These are phyloP conservation scores for Colletotrichum abscissum DNA, from an alignment of 2,329 filamentous ascomycete genomes.

Conservation along the genomic window DNA sequence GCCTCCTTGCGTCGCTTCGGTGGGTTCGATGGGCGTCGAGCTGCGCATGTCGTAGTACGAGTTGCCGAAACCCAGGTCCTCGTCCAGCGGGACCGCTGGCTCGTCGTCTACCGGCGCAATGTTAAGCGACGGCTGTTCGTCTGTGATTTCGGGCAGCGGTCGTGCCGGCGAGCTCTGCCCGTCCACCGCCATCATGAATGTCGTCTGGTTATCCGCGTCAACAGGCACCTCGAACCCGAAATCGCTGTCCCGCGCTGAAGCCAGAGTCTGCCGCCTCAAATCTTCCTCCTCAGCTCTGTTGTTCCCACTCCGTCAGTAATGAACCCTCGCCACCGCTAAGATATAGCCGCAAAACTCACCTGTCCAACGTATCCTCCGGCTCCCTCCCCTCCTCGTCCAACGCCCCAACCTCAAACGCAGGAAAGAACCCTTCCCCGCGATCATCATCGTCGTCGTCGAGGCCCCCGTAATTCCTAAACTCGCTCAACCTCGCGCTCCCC, in stretches of 20 bases:
- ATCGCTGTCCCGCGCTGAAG: constrained; percentile 56
- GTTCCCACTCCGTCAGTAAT: constrained; percentile 38
- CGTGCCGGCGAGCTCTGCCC: constrained; percentile 36
- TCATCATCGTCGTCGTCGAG: constrained; percentile 56
- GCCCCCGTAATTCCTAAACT: constrained; percentile 54
- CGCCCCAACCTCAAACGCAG: constrained; percentile 38
- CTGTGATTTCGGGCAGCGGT: constrained; percentile 34
- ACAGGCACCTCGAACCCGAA: constrained; percentile 63
- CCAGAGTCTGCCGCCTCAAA: constrained; percentile 51
- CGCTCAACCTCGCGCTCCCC: constrained; percentile 65
- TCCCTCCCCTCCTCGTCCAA: constrained; percentile 47
- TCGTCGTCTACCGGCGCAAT: constrained; percentile 36
- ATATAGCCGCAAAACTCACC: not conserved
- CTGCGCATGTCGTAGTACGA: constrained; percentile 24
- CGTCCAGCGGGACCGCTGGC: constrained; percentile 15
- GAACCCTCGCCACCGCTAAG: not conserved
- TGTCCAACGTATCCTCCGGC: constrained; percentile 45
- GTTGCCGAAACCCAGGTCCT: constrained; percentile 7
- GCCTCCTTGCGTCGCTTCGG: not conserved
- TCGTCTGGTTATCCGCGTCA: constrained; percentile 59
- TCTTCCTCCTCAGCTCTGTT: constrained; percentile 51
- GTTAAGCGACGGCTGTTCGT: constrained; percentile 31
- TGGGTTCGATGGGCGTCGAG: constrained; percentile 40
- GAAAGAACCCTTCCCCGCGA: constrained; percentile 62
- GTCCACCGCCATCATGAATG: constrained; percentile 58